Evolutionary conservation across 371 early-diverging fungal species (phyloP), one percentile per base, ranked within the genome.

Genomic region (Lichtheimia ornata): DNA sequence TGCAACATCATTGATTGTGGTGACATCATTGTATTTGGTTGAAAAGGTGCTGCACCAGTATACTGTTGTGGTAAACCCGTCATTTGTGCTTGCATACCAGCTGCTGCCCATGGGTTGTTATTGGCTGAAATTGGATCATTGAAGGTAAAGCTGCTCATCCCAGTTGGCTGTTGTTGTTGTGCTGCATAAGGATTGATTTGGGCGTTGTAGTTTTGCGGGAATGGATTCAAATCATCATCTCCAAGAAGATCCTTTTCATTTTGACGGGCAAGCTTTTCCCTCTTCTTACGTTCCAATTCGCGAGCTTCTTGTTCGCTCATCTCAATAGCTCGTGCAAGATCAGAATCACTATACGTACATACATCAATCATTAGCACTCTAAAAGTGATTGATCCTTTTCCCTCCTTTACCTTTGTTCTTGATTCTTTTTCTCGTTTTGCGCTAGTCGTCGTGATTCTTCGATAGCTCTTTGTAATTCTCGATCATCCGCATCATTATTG

Each of bases 401-500:
- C 14, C 6, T n/a, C 14, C 17, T 17, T 47, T 22, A 22, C 47
- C 22, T 47, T 47, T 22, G 35, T 18, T 27, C 54, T 35, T 35
- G 35, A 35, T 35, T 35, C 6, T 35, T 35, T 11, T 11, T 35
- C 53, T 74, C 72, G 35, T 67, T 70, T 13, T 67, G 72, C 11
- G 81, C 81, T 60, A 75, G 18, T 30, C 77, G 62, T 62, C 66
- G 71, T 49, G 76, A 74, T 53, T 93, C 95, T 62, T 93, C 95
- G 15, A 96, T 74, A 0, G 98, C 98, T 54, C 79, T 71, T 61
- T 88, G 89, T 42, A 95, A 73, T 44, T 94, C 93, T n/a, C 77
- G 70, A 47, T 95, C 96, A 28, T 95, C 96, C 35, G 87, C 66
- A 52, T 84, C 35, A 35, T 35, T 35, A 11, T 35, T 35, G 11